A percentile compares a stretch with the other conserved stretches of the same genome.
These are phyloP conservation scores for Thinopyrum obtusiflorum DNA, from an alignment of 202 grass and related monocot genomes.

Conservation along the genomic window DNA sequence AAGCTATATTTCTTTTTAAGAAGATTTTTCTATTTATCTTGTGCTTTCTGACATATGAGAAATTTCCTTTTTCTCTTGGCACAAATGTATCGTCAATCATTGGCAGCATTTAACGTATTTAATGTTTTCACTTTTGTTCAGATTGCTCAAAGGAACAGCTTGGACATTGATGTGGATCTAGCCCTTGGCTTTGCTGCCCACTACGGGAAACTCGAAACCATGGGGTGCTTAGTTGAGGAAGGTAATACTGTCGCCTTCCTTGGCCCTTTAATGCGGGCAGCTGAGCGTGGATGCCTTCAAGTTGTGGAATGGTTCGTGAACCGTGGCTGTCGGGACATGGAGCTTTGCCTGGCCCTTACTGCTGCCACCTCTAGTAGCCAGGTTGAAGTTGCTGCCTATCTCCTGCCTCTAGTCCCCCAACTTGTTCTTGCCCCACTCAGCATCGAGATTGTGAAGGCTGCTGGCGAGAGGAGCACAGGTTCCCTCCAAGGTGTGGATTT, in stretches of 20 bases:
- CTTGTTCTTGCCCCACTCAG: slow-evolving; percentile 83
- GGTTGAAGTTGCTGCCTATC: slow-evolving; percentile 60
- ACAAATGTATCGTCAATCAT: slow-evolving; percentile 1
- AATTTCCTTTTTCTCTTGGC: neutral
- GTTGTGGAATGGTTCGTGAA: slow-evolving; percentile 90
- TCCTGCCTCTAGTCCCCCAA: slow-evolving; percentile 75
- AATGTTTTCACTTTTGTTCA: slow-evolving; percentile 41
- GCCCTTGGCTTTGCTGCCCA: slow-evolving; percentile 89
- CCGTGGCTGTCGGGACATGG: slow-evolving; percentile 89
- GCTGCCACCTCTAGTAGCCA: slow-evolving; percentile 79
- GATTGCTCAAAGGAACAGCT: slow-evolving; percentile 93
- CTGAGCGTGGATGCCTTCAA: slow-evolving; percentile 72
- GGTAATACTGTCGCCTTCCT: slow-evolving; percentile 78
- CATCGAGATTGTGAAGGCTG: slow-evolving; percentile 88
- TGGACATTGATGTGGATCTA: slow-evolving; percentile 97
- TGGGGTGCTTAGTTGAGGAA: slow-evolving; percentile 87
- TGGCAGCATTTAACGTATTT: slow-evolving; percentile 27
- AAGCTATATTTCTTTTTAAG: neutral
- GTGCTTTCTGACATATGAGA: neutral
- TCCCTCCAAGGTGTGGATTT: slow-evolving; percentile 81
- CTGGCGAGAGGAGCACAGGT: slow-evolving; percentile 79
- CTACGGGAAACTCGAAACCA: slow-evolving; percentile 81
- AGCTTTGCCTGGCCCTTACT: slow-evolving; percentile 91
- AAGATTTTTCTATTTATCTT: neutral
- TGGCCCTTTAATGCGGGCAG: slow-evolving; percentile 88